phyloP scores from a whole-genome alignment of 2,329 filamentous ascomycete species.

The Chrysoporthe puriensis region DNA sequence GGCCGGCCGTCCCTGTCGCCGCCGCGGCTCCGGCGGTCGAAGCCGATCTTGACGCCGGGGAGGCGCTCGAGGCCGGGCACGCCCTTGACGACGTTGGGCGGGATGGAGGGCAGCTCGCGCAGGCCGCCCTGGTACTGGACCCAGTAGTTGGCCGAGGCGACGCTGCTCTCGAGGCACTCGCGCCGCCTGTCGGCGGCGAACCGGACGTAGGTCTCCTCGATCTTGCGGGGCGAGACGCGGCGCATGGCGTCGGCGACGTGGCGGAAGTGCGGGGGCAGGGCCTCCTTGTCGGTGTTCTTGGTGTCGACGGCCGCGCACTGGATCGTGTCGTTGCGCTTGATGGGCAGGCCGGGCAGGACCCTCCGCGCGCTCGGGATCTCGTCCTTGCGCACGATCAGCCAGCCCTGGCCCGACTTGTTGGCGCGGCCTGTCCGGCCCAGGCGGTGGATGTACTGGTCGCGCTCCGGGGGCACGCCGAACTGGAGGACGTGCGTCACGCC shows the following conservation, averaged over 20 bases:
- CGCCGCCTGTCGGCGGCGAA: conserved; percentile 55
- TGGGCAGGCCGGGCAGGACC: conserved; percentile 62
- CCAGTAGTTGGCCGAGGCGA: conserved; percentile 60
- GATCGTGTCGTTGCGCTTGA: conserved; percentile 58
- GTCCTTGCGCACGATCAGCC: conserved; percentile 62
- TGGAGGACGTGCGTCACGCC: conserved; percentile 81
- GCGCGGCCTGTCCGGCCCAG: conserved; percentile 78
- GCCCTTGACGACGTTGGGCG: conserved; percentile 28
- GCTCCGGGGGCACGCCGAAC: conserved; percentile 64
- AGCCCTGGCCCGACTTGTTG: conserved; percentile 72
- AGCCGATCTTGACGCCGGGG: conserved; percentile 41
- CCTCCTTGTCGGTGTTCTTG: conserved; percentile 49
- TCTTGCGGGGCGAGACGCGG: conserved; percentile 44
- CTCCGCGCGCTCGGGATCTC: conserved; percentile 54
- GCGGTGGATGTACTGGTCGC: conserved; percentile 77
- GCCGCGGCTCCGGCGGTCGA: neutral
- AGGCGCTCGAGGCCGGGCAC: conserved; percentile 40
- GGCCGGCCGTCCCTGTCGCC: neutral
- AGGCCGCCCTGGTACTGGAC: conserved; percentile 55
- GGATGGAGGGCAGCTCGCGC: conserved; percentile 49
- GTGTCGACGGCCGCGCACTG: conserved; percentile 56
- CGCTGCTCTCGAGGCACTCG: conserved; percentile 43
- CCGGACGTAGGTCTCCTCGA: conserved; percentile 56
- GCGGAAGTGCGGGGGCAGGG: conserved; percentile 50
- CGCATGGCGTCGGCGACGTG: conserved; percentile 48